A percentile compares a stretch with the other conserved stretches of the same genome.
Conservation (phyloP, 1,139 yeast genomes). For the Lodderomyces parapsilosis region DNA sequence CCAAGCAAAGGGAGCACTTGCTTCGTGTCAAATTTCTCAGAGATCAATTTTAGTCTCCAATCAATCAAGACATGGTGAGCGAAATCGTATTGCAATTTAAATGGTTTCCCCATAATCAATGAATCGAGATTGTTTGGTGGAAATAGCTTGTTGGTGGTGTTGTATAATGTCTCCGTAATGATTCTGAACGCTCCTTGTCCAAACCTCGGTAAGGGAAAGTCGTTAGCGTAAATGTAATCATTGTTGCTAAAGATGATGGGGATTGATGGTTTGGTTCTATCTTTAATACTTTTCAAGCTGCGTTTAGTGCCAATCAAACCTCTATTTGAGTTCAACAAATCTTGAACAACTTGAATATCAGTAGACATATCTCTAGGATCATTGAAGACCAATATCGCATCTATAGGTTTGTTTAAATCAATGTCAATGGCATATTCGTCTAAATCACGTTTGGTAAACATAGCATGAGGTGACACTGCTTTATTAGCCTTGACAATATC, state of each 20-base stretch:
- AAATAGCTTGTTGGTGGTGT: constrained; percentile 52
- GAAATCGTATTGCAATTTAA: constrained; percentile 73
- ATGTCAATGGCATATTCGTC: constrained; percentile 38
- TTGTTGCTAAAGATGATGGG: constrained; percentile 86
- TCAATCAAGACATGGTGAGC: constrained; percentile 72
- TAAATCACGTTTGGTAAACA: constrained; percentile 49
- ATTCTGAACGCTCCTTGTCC: constrained; percentile 91
- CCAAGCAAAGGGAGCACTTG: constrained; percentile 40
- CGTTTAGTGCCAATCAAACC: constrained; percentile 71
- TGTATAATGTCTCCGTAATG: constrained; percentile 61
- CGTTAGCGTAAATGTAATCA: constrained; percentile 91
- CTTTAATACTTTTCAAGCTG: constrained; percentile 12
- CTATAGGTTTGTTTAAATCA: constrained; percentile 48
- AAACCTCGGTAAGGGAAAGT: constrained; percentile 73
- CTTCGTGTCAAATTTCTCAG: constrained; percentile 12
- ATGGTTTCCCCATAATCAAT: constrained; percentile 83
- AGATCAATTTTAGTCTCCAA: constrained; percentile 45
- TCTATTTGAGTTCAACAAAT: constrained; percentile 60
- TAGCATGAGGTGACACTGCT: constrained; percentile 72
- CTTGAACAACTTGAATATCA: constrained; percentile 77
- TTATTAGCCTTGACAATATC: constrained; percentile 64
- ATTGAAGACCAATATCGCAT: constrained; percentile 81
- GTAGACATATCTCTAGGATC: constrained; percentile 92
- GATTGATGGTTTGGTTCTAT: constrained; percentile 50
- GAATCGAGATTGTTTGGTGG: constrained; percentile 42